Base-by-base conservation (phyloP, 192 early-diverging fungal species). In the Podila clonocystis region DNA sequence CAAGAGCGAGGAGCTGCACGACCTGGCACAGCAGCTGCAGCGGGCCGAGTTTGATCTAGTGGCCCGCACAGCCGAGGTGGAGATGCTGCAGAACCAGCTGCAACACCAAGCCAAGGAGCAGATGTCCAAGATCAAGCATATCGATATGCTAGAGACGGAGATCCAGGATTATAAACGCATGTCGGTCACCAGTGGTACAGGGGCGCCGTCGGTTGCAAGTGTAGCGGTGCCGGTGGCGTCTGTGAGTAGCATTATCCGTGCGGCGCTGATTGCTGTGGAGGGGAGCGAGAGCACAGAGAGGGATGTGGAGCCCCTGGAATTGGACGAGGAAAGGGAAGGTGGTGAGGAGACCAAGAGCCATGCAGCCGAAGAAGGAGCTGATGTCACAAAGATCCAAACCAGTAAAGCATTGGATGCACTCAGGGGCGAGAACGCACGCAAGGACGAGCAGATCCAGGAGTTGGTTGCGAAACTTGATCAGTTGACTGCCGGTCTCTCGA, bases 361-460 rank as follows among this genome's bases (percentile, higher is more conserved):
- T n/a, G n/a, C 52, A n/a, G 26, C 30, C n/a, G n/a, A n/a, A 30
- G 15, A 30, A 24, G 15, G 3, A 30, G 7, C 1, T 13, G 59
- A 2, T 7, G 34, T 3, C 22, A n/a, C 2, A 9, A 5, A 20
- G 26, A 60, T 7, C 33, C 12, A 2, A 24, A 30, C 57, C 55
- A 31, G 33, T 34, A 6, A 9, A 28, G 33, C 9, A 20, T 36
- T 73, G 60, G 52, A 59, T 48, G 5, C 19, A 3, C 50, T 80
- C 45, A n/a, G 55, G 58, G 57, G 58, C 5, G 70, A 73, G 57
- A 73, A 80, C 48, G 13, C 13, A 19, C 60, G 26, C 24, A 73
- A 80, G 58, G 77, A 80, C n/a, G 61, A 5, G 2, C 30, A 63
- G 65, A 80, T 80, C 49, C n/a, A 38, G 8, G 66, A 68, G 31